Conservation (phyloP, 78 protist genomes). For the Dictyostelium brefeldianum region DNA sequence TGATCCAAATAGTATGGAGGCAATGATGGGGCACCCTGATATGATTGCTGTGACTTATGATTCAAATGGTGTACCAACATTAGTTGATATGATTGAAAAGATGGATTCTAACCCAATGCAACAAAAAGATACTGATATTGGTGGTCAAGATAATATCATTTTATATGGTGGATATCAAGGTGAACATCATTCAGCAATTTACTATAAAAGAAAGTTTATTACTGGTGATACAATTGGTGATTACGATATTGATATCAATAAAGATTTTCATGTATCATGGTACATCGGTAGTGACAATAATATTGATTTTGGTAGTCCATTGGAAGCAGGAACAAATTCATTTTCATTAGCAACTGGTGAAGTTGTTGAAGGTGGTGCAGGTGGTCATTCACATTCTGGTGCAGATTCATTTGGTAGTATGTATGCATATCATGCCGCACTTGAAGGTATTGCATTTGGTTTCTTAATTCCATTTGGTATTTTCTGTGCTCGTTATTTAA, state of each 20-base stretch:
- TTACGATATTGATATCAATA: background rate
- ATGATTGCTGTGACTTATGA: background rate
- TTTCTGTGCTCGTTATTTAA: conserved; percentile 42
- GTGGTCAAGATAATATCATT: background rate
- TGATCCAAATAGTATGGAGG: background rate
- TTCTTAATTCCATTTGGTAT: conserved; percentile 61
- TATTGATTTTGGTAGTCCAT: background rate
- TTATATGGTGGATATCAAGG: background rate
- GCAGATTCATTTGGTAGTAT: background rate
- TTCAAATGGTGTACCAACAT: background rate
- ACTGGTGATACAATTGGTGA: conserved; percentile 54
- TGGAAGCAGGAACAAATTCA: background rate
- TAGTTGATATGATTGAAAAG: background rate
- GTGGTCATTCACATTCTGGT: background rate
- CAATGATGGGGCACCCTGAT: conserved; percentile 11
- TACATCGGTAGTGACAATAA: conserved; percentile 7
- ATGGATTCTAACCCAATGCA: background rate
- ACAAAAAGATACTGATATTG: background rate
- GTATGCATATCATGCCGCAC: conserved; percentile 15
- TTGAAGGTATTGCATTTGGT: conserved; percentile 41
- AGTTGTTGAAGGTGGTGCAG: background rate
- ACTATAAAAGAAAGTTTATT: background rate
- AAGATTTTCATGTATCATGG: conserved; percentile 2
- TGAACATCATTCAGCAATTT: background rate
- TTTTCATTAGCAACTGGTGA: background rate